Base-by-base conservation (phyloP, 78 protist genomes). In the Dictyostelium intermedium region DNA sequence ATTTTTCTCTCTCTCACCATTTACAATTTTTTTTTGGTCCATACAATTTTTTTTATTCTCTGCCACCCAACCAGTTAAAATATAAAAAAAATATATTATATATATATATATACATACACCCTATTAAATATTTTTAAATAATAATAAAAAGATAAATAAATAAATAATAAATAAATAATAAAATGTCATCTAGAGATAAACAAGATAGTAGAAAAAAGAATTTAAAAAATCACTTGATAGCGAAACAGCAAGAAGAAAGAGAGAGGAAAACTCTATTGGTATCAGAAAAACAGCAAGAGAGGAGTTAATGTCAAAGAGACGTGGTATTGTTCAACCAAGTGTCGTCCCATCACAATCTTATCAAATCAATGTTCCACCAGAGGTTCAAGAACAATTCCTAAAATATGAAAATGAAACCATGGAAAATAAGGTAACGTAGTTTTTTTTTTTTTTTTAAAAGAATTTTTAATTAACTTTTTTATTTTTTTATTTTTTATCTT, bases 151-250 rank as follows among this genome's bases (percentile, higher is more conserved):
- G 9, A 41, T 41, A 5, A 50, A 16, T 50, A 50, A 16, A 60
- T 9, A 63, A 63, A 25, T 25, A 63, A 63, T 50, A 9, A 25
- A 25, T 2, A 63, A 63, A 0, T 27, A 5, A 70, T 0, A 32
- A 27, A 74, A 91, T 91, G 95, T 80, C 95, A 73, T 43, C 87
- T 14, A 66, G 95, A 45, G 89, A 93, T 77, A 78, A 53, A 63
- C 92, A 93, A 87, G 87, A 81, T n/a, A 35, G 13, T 35, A 78
- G 96, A 85, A 66, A 32, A 83, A 87, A 37, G 69, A 61, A 23
- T 93, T 84, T 60, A 94, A 95, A 91, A 43, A 60, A 23, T 72
- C 81, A 23, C 72, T 89, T 50, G 94, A 89, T 47, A 23, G 81
- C 16, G 94, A 89, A 23, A 37, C 35, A 10, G 85, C 87, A 11